A percentile compares a stretch with the other conserved stretches of the same genome.
These are phyloP conservation scores for Nothophaeocryptopus gaeumannii DNA, from an alignment of 2,329 filamentous ascomycete genomes.

Conservation along the genomic window DNA sequence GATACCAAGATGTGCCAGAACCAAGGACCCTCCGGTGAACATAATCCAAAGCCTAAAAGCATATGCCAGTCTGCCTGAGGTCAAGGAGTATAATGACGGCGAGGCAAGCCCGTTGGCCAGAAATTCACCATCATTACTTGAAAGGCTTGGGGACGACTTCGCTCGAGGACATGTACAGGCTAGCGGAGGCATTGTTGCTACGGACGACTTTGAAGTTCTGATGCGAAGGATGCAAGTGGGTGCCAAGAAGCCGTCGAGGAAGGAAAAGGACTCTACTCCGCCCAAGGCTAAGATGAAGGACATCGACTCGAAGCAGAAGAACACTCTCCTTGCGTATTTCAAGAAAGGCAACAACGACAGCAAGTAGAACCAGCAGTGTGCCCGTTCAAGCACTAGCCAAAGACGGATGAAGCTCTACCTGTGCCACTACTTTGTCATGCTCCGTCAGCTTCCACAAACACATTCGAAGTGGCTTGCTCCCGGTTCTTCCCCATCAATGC, in stretches of 20 bases:
- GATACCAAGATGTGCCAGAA: conserved; percentile 56
- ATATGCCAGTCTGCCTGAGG: conserved; percentile 43
- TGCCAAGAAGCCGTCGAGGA: conserved; percentile 48
- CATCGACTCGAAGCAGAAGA: conserved; percentile 18
- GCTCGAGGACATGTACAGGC: conserved; percentile 66
- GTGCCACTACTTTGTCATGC: no score
- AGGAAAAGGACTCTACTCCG: conserved; percentile 29
- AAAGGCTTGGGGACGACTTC: conserved; percentile 61
- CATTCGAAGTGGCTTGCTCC: no score
- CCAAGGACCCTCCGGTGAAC: conserved; percentile 56
- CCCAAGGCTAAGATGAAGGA: conserved; percentile 15
- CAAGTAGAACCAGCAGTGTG: no score
- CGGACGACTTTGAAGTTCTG: conserved; percentile 63
- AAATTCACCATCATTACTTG: conserved; percentile 35
- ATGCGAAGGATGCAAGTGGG: conserved; percentile 59
- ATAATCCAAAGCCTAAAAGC: conserved; percentile 59
- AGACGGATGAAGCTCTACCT: no score
- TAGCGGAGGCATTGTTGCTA: conserved; percentile 62
- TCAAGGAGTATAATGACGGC: conserved; percentile 32
- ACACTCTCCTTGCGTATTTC: conserved; percentile 20
- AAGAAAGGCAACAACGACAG: conserved; percentile 7
- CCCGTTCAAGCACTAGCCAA: no score
- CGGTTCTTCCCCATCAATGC: no score
- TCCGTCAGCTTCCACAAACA: no score
- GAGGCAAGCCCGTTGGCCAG: not conserved